Conservation (phyloP, 768 basidiomycete genomes). For the Lactarius psammicola region DNA sequence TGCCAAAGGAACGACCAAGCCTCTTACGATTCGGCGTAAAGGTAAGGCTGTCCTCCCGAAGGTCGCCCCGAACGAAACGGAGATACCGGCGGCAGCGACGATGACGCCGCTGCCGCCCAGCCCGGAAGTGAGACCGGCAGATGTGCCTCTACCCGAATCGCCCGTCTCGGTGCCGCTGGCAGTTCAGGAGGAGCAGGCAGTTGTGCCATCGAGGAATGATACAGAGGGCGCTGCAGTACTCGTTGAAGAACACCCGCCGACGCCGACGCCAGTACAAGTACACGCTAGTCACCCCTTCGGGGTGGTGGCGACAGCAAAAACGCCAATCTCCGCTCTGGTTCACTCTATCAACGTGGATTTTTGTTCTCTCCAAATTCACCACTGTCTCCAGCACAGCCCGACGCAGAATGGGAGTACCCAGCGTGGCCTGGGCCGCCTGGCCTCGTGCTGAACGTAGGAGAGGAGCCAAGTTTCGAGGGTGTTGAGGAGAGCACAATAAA, state of each 20-base stretch:
- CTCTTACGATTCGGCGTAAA: slow-evolving; percentile 2
- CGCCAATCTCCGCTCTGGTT: slow-evolving; percentile 63
- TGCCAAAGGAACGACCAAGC: slow-evolving; percentile 18
- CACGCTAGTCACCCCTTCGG: slow-evolving; percentile 5
- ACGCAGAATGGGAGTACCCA: slow-evolving; percentile 32
- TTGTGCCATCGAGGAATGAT: neutral
- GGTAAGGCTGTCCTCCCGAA: slow-evolving; percentile 1
- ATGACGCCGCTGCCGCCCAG: slow-evolving; percentile 13
- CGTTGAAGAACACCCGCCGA: neutral
- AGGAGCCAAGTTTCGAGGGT: slow-evolving; percentile 23
- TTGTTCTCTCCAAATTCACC: slow-evolving; percentile 62
- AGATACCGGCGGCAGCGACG: slow-evolving; percentile 8
- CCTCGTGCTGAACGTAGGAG: slow-evolving; percentile 1
- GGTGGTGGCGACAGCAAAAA: slow-evolving; percentile 32
- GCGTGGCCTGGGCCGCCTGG: slow-evolving; percentile 27
- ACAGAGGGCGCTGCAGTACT: neutral
- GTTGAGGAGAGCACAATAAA: slow-evolving; percentile 24
- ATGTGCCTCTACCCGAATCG: slow-evolving; percentile 24
- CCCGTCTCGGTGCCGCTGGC: slow-evolving; percentile 2
- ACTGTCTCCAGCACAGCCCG: slow-evolving; percentile 55
- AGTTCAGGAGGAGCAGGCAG: neutral
- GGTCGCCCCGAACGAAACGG: slow-evolving; percentile 5
- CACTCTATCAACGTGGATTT: slow-evolving; percentile 64
- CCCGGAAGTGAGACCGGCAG: slow-evolving; percentile 18
- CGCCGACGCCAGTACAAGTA: neutral